phyloP scores from a whole-genome alignment of 257 asterid species.

The Solanum gracilifrons region DNA sequence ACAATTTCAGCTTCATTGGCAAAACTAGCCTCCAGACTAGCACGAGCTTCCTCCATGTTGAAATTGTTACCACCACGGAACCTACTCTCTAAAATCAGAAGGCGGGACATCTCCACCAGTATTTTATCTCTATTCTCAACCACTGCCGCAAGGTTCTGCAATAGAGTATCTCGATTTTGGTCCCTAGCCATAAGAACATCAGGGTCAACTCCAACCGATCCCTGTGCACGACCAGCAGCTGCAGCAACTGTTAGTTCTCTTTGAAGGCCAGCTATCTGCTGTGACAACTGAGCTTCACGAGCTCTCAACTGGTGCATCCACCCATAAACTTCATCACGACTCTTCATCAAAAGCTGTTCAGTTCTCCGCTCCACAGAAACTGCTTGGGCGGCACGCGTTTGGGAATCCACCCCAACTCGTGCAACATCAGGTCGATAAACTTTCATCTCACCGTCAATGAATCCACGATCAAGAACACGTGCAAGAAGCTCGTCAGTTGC shows the following conservation, averaged over 20 bases:
- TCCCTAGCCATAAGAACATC: slow-evolving; percentile 89
- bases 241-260: slow-evolving; percentile 83
- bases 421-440: slow-evolving; percentile 96
- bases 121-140: slow-evolving; percentile 89
- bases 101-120: slow-evolving; percentile 91
- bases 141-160: slow-evolving; percentile 86
- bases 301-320: slow-evolving; percentile 77
- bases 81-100: slow-evolving; percentile 71
- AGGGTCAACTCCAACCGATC: slow-evolving; percentile 98
- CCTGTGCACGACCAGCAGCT: slow-evolving; percentile 75
- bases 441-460: slow-evolving; percentile 98
- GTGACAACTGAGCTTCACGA: slow-evolving; percentile 75
- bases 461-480: slow-evolving; percentile 98
- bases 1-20: slow-evolving; percentile 99
- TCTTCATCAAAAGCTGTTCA: slow-evolving; percentile 72
- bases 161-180: slow-evolving; percentile 77
- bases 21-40: slow-evolving; percentile 93
- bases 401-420: slow-evolving; percentile 97
- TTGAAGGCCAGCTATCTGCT: slow-evolving; percentile 77
- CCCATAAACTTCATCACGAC: slow-evolving; percentile 75
- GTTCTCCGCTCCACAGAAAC: slow-evolving; percentile 98
- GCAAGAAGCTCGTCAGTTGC: slow-evolving; percentile 96
- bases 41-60: slow-evolving; percentile 93
- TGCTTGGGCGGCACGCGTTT: slow-evolving; percentile 96
- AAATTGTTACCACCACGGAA: slow-evolving; percentile 71